Percentiles rank a stretch among this genome's conserved stretches.
These are phyloP conservation scores for Poterioochromonas sp. DNA, from an alignment of 352 stramenopile genomes.

Conservation along the genomic window DNA sequence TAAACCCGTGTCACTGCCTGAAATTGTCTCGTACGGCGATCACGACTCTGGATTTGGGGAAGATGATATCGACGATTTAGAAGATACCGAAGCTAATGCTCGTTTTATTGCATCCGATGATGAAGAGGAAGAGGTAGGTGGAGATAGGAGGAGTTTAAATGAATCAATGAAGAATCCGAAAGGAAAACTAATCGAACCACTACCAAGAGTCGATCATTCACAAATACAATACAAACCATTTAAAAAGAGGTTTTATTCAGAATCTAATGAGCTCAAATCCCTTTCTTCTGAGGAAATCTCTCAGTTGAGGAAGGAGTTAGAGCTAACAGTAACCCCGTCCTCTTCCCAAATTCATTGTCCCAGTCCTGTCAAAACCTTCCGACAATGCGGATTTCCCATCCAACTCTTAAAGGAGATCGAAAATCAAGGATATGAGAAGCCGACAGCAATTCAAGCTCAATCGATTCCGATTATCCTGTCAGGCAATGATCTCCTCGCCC, in stretches of 20 bases:
- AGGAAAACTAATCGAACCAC: background rate
- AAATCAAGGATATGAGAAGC: background rate
- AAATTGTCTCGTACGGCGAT: background rate
- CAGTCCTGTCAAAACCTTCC: background rate
- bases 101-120: background rate
- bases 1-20: background rate
- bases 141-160: background rate
- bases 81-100: background rate
- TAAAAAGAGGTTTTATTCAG: background rate
- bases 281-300: background rate
- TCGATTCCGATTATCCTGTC: background rate
- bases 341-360: background rate
- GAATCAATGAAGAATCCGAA: background rate
- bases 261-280: background rate
- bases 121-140: background rate
- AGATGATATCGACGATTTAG: background rate
- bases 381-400: background rate
- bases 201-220: constrained; percentile 7
- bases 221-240: background rate
- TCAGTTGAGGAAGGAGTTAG: background rate
- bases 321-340: background rate
- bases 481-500: background rate
- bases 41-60: background rate
- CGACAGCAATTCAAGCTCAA: constrained; percentile 22
- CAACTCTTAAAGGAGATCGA: background rate